phyloP scores from a whole-genome alignment of 768 basidiomycete species.

The Suillus weaverae region DNA sequence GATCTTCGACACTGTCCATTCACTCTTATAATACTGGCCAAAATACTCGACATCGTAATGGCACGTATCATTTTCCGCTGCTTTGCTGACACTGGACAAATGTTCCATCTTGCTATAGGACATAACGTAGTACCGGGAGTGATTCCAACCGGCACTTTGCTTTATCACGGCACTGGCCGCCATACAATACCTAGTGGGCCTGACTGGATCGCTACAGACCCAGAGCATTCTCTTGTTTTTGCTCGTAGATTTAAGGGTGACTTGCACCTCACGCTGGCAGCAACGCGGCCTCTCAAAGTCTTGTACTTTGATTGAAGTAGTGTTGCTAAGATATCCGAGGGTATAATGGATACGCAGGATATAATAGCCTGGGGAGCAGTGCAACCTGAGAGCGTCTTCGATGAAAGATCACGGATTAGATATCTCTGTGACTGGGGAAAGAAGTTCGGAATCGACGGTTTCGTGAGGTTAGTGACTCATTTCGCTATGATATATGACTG shows the following conservation, averaged over 20 bases:
- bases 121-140: conserved; percentile 34
- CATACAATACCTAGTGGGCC: conserved; percentile 26
- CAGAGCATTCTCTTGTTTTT: conserved; percentile 40
- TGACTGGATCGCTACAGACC: conserved; percentile 37
- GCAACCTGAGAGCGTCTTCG: conserved; percentile 14
- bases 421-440: conserved; percentile 36
- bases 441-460: conserved; percentile 32
- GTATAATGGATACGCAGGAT: conserved; percentile 38
- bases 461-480: conserved; percentile 24
- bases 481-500: not conserved
- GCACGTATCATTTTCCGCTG: conserved; percentile 9
- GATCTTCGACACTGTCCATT: conserved; percentile 35
- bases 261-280: conserved; percentile 32
- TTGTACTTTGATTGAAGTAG: conserved; percentile 35
- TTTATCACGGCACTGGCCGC: conserved; percentile 32
- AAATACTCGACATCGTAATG: conserved; percentile 40
- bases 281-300: conserved; percentile 30
- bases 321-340: conserved; percentile 30
- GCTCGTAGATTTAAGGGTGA: conserved; percentile 20
- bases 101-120: conserved; percentile 14
- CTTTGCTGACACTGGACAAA: not conserved
- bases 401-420: conserved; percentile 28
- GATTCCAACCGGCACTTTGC: conserved; percentile 35
- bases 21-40: conserved; percentile 39
- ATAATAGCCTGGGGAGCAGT: conserved; percentile 32